Base-by-base conservation (phyloP, 148 eudicot genomes). In the Chenopodium suecicum region DNA sequence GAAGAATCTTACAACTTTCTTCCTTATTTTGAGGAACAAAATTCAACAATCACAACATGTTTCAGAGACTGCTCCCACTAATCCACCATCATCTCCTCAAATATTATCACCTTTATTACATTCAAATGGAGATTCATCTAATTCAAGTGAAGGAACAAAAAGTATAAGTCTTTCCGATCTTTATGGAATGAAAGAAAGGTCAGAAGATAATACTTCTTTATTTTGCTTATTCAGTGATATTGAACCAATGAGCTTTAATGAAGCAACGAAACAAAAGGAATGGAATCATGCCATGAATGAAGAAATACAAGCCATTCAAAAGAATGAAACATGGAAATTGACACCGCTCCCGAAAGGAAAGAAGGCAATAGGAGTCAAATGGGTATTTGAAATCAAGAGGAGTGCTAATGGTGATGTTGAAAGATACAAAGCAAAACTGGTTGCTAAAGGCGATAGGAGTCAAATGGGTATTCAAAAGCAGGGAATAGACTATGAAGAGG, bases 1-100 rank as follows among this genome's bases (percentile, higher is more conserved):
- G 46, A 78, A 25, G 72, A 65, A 65, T 66, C 80, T 41, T 78
- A 78, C 44, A 19, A 44, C 20, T 64, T 66, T 17, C n/a, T 78
- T n/a, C 80, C 72, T 23, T 65, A 78, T 44, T 78, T 64, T 46
- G 44, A 78, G 2, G 41, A 77, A 46, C 41, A 78, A 44, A 47
- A 64, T 20, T n/a, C 12, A 4, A 9, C 16, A 0, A 4, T 4
- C 16, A 1, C 0, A 34, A 10, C 22, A 65, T 9, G 37, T 22
- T 23, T 4, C 1, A 5, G 20, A 44, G 48, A 13, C 37, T 34
- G 4, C 37, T 34, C 37, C 37, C 37, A 34, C 37, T 62, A 62
- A 27, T 62, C 66, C 66, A 62, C 66, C 66, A 62, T 7, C 7
- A 62, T 62, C n/a, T 62, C 27, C 66, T 22, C 58, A 73, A 22